Conservation (phyloP, 305 asterid genomes). For the Lippia alba region DNA sequence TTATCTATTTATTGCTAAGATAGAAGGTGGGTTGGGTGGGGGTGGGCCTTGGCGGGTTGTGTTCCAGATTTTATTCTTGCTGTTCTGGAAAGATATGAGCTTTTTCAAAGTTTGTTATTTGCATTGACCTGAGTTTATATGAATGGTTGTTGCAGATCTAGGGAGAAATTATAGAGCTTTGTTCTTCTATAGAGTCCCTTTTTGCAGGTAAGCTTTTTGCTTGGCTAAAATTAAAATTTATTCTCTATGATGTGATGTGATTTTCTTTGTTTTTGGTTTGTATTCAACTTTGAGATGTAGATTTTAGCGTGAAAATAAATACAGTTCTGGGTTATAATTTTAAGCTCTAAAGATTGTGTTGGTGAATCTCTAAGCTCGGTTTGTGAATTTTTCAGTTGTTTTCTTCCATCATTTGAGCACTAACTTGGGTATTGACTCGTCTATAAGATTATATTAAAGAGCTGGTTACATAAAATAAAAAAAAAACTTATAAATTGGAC, state of each 20-base stretch:
- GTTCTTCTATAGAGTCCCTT: slow-evolving; percentile 22
- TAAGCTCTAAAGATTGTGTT: not conserved
- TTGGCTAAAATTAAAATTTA: slow-evolving; percentile 14
- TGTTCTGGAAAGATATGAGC: not conserved
- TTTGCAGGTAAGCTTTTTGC: slow-evolving; percentile 33
- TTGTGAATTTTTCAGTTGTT: not conserved
- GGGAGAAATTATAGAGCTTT: slow-evolving; percentile 36
- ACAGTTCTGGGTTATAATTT: slow-evolving; percentile 1
- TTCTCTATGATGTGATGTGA: slow-evolving; percentile 11
- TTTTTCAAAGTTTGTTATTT: not conserved
- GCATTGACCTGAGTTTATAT: slow-evolving; percentile 20
- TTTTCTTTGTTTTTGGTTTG: slow-evolving; percentile 1
- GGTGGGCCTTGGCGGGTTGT: not conserved
- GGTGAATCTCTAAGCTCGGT: slow-evolving; percentile 12
- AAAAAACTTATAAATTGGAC: slow-evolving; percentile 10
- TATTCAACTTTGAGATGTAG: not conserved
- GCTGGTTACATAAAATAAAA: not conserved
- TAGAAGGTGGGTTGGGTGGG: not conserved
- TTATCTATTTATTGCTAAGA: not conserved
- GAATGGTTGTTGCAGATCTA: slow-evolving; percentile 42
- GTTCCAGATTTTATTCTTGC: slow-evolving; percentile 21
- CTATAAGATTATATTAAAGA: not conserved
- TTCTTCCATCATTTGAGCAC: not conserved
- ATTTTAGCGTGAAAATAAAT: not conserved
- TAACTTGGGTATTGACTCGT: not conserved